Evolutionary conservation across 495 filamentous ascomycete species (phyloP), one percentile per base, ranked within the genome.

Genomic region (Aspergillus ellipticus): DNA sequence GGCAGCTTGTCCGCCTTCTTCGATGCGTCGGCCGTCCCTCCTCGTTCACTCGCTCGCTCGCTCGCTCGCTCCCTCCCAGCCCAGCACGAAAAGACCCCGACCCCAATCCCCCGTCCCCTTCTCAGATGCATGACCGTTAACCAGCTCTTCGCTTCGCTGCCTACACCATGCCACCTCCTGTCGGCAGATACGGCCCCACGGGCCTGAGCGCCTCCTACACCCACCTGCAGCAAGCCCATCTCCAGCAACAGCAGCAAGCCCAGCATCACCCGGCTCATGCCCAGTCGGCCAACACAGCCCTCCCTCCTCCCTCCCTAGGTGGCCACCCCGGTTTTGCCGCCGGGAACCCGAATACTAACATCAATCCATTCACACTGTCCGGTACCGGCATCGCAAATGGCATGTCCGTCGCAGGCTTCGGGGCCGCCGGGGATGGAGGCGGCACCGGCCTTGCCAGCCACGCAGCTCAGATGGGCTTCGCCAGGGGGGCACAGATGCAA

Each of bases 391-490:
- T 75, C 16, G 56, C 83, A 48, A 82, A 87, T 55, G 77, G 79
- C 26, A 74, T 84, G 57, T 70, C 73, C 0, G 72, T 80, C 2
- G 71, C 82, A 37, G 85, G 79, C 6, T 83, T 89, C 54, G 80
- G 76, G 65, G 53, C 79, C 46, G 77, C 86, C 50, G 79, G 71
- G 19, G 81, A 85, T 58, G 83, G 79, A 51, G 87, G 85, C 43
- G 89, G 89, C 21, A 88, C 89, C 2, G 90, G 91, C 1, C 81
- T 97, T 37, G 92, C 83, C n/a, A 92, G 90, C 69, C 89, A 93
- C 68, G 91, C 89, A 28, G 91, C 90, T 35, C 83, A 92, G 66
- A 87, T 92, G 80, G 84, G 89, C 2, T 96, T 96, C 64, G 85
- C 87, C 52, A 84, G 90, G 59, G 89, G 84, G 15, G 89, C 86